Evolutionary conservation across 2,329 filamentous ascomycete genomes (phyloP), one percentile per base, ranked within the genome.

Genomic region (Aspergillus tamarii): DNA sequence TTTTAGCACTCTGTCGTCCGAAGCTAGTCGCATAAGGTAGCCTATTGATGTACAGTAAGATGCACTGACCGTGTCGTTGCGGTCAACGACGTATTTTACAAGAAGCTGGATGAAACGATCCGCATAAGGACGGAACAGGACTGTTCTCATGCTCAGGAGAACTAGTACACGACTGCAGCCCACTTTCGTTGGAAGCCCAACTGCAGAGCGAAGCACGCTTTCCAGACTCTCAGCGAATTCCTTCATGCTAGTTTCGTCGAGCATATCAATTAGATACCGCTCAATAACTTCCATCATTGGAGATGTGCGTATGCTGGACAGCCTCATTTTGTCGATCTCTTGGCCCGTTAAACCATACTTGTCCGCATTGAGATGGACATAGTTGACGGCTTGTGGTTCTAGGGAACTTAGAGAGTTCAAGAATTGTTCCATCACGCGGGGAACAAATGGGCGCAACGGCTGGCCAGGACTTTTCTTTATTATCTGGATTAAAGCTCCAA

Each of bases 271-370:
- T 58, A 81, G 67, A 72, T 92, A 93, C 67, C 94, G 88, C 70
- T 97, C 92, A 61, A 98, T 93, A 1, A 93, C 93, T 76, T 97
- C 94, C 72, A 94, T 96, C 67, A 99, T 89, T 0, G 95, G 94
- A 19, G 93, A 97, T 59, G 88, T 88, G 32, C 93, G 91, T 34
- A 97, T 92, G 75, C 89, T 91, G 45, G 87, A 89, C 16, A 95
- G 88, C 61, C 95, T 87, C 77, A 93, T 86, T 74, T 93, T 94
- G 77, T 99, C 95, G 61, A 99, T 93, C 72, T 94, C 89, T 69
- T 96, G 93, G 54, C 93, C 89, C 0, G 91, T 96, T 32, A 96
- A 85, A 57, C 96, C 93, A 67, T 93, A 91, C 66, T 91, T 90
- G 52, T 88, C 89, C 0, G 93, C 92, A 70, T 96, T 93, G 66